Percentiles rank a stretch among this genome's conserved stretches.
Evolutionary conservation across 768 basidiomycete genomes (phyloP).

Genomic region (Lyophyllum decastes): DNA sequence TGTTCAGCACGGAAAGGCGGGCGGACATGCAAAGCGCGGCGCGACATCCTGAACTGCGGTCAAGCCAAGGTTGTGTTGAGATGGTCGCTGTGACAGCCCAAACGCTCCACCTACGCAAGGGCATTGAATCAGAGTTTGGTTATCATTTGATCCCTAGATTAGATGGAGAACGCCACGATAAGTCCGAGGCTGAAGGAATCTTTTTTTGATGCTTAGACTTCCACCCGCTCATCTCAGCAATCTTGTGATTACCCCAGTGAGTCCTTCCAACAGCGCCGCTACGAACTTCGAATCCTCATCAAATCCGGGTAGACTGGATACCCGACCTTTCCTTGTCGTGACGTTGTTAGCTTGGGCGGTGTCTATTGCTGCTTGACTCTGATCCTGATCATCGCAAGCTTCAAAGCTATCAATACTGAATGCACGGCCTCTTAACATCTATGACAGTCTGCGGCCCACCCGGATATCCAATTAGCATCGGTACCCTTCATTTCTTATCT

Average conservation of each 20-base stretch:
- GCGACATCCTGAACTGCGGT: background rate
- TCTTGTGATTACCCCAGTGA: background rate
- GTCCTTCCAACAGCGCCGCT: too few species aligned
- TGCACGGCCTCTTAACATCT: background rate
- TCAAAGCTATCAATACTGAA: background rate
- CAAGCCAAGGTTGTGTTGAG: background rate
- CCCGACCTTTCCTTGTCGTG: too few species aligned
- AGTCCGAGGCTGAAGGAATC: too few species aligned
- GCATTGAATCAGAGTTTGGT: too few species aligned
- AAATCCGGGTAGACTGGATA: too few species aligned
- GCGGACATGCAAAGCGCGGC: constrained; percentile 4
- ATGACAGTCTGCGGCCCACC: background rate
- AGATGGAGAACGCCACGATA: too few species aligned
- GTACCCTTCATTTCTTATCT: too few species aligned
- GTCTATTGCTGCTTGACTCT: background rate
- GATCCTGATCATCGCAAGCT: background rate
- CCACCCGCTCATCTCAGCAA: background rate
- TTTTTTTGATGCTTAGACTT: background rate
- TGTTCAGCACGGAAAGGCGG: constrained; percentile 52
- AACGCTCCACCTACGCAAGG: too few species aligned
- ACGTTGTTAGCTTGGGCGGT: background rate
- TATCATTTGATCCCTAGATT: too few species aligned
- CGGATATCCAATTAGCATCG: background rate
- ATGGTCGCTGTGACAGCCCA: too few species aligned
- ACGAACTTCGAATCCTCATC: background rate